A percentile compares a stretch with the other conserved stretches of the same genome.
Evolutionary conservation across 225 moss, liverwort and hornwort species (phyloP).

Genomic region (Climacium dendroides): DNA sequence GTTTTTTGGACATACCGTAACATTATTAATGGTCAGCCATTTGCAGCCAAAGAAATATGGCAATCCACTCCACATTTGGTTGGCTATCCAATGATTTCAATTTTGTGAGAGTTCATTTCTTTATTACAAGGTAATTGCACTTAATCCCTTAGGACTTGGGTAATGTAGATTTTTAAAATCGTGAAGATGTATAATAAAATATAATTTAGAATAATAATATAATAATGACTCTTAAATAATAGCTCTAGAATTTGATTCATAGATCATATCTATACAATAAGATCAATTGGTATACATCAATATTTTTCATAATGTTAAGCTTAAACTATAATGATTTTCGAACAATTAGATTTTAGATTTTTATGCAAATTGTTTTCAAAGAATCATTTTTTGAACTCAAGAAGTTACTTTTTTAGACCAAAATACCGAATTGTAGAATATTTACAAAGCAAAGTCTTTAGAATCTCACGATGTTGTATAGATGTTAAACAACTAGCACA

Average conservation of each 20-base stretch:
- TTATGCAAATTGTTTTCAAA: neutral
- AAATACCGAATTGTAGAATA: neutral
- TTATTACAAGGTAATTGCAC: neutral
- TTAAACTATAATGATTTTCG: neutral
- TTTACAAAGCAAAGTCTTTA: neutral
- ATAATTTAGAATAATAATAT: neutral
- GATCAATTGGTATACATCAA: neutral
- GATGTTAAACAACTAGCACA: neutral
- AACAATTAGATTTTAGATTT: neutral
- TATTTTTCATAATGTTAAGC: neutral
- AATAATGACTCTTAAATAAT: neutral
- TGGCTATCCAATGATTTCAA: neutral
- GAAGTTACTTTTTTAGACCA: fast-evolving
- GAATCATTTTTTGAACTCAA: fast-evolving
- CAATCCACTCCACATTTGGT: no score
- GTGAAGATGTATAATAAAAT: neutral
- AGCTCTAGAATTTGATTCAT: neutral
- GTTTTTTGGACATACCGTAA: no score
- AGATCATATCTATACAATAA: fast-evolving
- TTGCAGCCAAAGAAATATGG: neutral
- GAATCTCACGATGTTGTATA: no score
- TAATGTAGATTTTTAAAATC: neutral
- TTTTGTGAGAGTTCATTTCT: neutral
- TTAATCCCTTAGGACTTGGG: fast-evolving
- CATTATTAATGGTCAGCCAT: neutral